Percentiles rank a stretch among this genome's conserved stretches.
phyloP scores from a whole-genome alignment of 2,329 filamentous ascomycete genomes.

The Epicoccum nigrum region DNA sequence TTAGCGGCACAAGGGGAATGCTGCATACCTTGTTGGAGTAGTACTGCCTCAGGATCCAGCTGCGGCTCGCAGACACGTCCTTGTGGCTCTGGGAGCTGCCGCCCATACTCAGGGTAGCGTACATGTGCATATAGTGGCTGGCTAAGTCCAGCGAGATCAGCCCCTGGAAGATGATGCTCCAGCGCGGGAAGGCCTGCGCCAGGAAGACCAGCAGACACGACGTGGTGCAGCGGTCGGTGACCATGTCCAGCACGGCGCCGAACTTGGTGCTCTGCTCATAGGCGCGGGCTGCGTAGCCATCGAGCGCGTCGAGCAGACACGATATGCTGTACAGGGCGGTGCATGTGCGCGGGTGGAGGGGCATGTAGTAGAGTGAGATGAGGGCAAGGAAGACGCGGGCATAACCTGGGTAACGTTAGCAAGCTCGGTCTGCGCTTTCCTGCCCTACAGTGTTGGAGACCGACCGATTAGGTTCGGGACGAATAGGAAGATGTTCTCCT shows the following conservation, averaged over 20 bases:
- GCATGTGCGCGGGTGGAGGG: conserved; percentile 94
- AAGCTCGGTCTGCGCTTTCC: not conserved
- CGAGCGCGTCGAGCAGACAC: conserved; percentile 91
- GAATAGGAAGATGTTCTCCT: conserved; percentile 63
- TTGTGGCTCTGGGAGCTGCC: conserved; percentile 85
- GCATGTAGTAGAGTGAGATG: conserved; percentile 98
- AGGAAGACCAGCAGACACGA: conserved; percentile 94
- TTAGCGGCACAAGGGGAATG: not conserved
- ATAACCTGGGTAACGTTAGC: conserved; percentile 51
- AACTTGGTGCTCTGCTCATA: conserved; percentile 94
- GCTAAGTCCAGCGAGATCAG: conserved; percentile 91
- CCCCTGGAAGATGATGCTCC: conserved; percentile 91
- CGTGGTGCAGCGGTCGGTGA: conserved; percentile 96
- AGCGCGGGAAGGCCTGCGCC: conserved; percentile 90
- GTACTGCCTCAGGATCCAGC: conserved; percentile 90
- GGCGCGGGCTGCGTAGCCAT: conserved; percentile 87
- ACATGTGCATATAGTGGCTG: conserved; percentile 99
- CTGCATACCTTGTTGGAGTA: conserved; percentile 94
- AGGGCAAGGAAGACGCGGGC: conserved; percentile 67
- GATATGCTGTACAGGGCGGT: conserved; percentile 90
- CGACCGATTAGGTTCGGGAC: conserved; percentile 60
- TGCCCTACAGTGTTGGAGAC: conserved; percentile 9
- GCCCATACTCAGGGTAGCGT: conserved; percentile 87
- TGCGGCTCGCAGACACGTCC: conserved; percentile 85
- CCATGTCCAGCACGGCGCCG: conserved; percentile 97